Conservation (phyloP, 352 stramenopile genomes). For the Peronospora belbahrii region DNA sequence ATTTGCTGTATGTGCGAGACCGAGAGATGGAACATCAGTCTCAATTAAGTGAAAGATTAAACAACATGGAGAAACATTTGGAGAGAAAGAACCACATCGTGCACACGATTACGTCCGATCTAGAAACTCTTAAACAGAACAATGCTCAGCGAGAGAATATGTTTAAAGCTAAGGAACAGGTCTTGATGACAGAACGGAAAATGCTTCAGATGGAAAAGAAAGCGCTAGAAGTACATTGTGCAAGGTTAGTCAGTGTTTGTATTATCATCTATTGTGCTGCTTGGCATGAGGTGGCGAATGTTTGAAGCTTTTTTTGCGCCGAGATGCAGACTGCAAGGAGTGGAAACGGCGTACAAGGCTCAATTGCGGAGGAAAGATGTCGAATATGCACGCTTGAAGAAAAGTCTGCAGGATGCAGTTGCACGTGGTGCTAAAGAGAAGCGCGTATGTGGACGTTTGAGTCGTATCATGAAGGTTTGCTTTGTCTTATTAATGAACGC, state of each 20-base stretch:
- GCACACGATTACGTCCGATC: constrained; percentile 33
- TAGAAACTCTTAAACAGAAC: constrained; percentile 43
- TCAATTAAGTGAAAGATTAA: constrained; percentile 38
- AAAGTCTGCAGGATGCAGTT: constrained; percentile 53
- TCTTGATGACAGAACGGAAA: constrained; percentile 37
- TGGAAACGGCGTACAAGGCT: constrained; percentile 68
- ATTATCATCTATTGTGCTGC: background rate
- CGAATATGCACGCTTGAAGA: constrained; percentile 65
- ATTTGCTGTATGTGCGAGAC: constrained; percentile 45
- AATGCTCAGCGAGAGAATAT: constrained; percentile 52
- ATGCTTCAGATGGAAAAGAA: constrained; percentile 58
- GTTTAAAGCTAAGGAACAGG: constrained; percentile 56
- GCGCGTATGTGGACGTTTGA: constrained; percentile 21
- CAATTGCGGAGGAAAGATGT: constrained; percentile 68
- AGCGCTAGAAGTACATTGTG: constrained; percentile 54
- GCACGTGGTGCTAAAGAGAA: constrained; percentile 49
- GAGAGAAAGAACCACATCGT: constrained; percentile 45
- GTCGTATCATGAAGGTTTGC: background rate
- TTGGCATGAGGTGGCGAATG: background rate
- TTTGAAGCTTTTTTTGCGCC: background rate
- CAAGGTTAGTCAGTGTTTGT: constrained; percentile 25
- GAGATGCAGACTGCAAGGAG: constrained; percentile 43
- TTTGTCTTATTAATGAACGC: background rate
- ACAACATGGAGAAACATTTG: constrained; percentile 38
- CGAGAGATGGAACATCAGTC: constrained; percentile 50